Evolutionary conservation across 2,329 filamentous ascomycete species (phyloP).

Genomic region (Phoma sp.): DNA sequence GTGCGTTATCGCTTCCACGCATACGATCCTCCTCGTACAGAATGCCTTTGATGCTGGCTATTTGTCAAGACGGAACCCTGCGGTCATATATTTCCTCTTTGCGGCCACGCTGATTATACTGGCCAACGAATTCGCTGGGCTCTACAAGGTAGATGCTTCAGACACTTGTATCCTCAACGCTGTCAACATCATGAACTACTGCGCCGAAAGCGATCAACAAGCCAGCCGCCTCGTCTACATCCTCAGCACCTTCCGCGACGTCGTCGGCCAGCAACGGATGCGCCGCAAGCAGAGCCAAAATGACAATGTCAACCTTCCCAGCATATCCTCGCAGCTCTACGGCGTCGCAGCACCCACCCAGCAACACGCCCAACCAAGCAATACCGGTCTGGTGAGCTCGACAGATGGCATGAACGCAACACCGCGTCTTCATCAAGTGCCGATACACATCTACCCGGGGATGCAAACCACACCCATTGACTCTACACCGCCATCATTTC

Average conservation of each 20-base stretch:
- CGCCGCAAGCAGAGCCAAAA: constrained; percentile 35
- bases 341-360: constrained; percentile 28
- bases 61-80: constrained; percentile 50
- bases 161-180: constrained; percentile 49
- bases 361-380: constrained; percentile 3
- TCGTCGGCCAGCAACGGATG: constrained; percentile 42
- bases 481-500: constrained; percentile 7
- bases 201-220: constrained; percentile 51
- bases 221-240: constrained; percentile 50
- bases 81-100: constrained; percentile 53
- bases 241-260: constrained; percentile 48
- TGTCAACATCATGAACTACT: constrained; percentile 52
- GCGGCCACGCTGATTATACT: constrained; percentile 51
- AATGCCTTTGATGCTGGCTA: constrained; percentile 52
- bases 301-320: constrained; percentile 36
- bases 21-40: constrained; percentile 51
- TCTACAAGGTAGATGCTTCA: constrained; percentile 44
- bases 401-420: constrained; percentile 26
- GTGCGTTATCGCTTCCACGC: constrained; percentile 52
- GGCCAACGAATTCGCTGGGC: constrained; percentile 50
- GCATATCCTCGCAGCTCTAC: constrained; percentile 46
- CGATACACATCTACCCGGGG: constrained; percentile 47
- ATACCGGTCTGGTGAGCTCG: constrained; percentile 8
- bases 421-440: constrained; percentile 42
- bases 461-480: constrained; percentile 42